Base-by-base conservation (phyloP, 2,329 filamentous ascomycete genomes). In the Akanthomyces muscarius region DNA sequence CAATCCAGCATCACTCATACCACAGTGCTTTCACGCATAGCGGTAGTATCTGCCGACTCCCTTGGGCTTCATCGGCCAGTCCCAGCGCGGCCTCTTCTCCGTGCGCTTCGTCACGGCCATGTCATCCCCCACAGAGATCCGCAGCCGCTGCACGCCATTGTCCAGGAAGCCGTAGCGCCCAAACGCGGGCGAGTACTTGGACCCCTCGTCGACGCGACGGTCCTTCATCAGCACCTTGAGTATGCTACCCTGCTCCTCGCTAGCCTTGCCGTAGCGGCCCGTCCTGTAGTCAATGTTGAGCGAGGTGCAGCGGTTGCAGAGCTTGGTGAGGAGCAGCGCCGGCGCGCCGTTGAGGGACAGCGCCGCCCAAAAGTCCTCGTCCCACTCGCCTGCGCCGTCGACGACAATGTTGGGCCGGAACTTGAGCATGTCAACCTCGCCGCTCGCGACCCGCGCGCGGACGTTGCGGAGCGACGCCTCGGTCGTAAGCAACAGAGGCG, bases 351-450 rank as follows among this genome's bases (percentile, higher is more conserved):
- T 65, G 45, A 89, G 71, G 18, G 73, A 72, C 41, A 91, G 73
- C 69, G 87, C 85, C 3, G 77, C 83, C 89, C 89, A 92, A 70
- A 83, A 91, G 71, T 92, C 89, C 72, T 92, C 89, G 14, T 88
- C 87, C 71, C 84, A 92, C 1, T 84, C 75, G 11, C 74, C 72
- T 5, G 83, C 80, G 3, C 86, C 86, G 44, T 83, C 82, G 1
- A 92, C 75, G 1, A 92, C 86, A 53, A 92, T 83, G 71, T 91
- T 92, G 0, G 89, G 88, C 42, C 90, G 84, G 73, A 92, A 90
- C 68, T 89, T 89, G 45, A 81, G 82, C 71, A 89, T 84, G 60
- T 88, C 86, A 76, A 89, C 70, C 36, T 80, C 73, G 14, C 75
- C 77, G 0, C 76, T 75, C 0, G 80, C 75, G 6, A 91, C 74